Conservation (phyloP, 2,329 filamentous ascomycete species). For the Diplodia intermedia region DNA sequence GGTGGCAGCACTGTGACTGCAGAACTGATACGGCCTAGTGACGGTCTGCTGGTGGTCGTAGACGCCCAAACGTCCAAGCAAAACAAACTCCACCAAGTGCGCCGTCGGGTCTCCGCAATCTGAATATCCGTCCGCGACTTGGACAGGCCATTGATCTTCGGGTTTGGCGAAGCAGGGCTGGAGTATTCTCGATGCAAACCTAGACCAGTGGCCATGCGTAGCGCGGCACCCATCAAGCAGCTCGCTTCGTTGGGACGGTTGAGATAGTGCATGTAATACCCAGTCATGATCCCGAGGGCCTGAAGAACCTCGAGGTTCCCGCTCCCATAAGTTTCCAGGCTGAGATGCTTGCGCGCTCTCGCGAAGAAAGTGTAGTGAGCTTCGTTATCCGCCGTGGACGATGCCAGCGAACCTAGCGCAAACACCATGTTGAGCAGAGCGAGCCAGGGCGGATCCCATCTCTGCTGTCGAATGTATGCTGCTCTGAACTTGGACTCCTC, state of each 20-base stretch:
- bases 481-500: slow-evolving; percentile 74
- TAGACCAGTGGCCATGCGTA: slow-evolving; percentile 76
- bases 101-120: slow-evolving; percentile 47
- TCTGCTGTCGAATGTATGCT: slow-evolving; percentile 66
- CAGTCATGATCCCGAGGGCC: slow-evolving; percentile 73
- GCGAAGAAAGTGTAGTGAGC: slow-evolving; percentile 74
- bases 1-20: slow-evolving; percentile 50
- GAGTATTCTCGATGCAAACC: slow-evolving; percentile 72
- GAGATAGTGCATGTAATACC: slow-evolving; percentile 79
- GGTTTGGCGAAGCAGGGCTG: slow-evolving; percentile 37
- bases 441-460: slow-evolving; percentile 73
- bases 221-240: slow-evolving; percentile 72
- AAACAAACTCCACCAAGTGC: slow-evolving; percentile 56
- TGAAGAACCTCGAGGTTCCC: slow-evolving; percentile 77
- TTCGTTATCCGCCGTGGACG: slow-evolving; percentile 67
- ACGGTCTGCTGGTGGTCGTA: slow-evolving; percentile 53
- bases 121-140: neutral
- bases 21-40: slow-evolving; percentile 47
- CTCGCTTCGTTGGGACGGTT: slow-evolving; percentile 80
- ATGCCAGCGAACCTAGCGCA: slow-evolving; percentile 74
- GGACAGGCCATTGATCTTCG: neutral
- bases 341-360: slow-evolving; percentile 70
- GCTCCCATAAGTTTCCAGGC: slow-evolving; percentile 71
- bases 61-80: slow-evolving; percentile 54
- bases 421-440: slow-evolving; percentile 78